These are phyloP conservation scores for Crithidia brevicula DNA, from an alignment of 208 protist species.

Conservation along the genomic window DNA sequence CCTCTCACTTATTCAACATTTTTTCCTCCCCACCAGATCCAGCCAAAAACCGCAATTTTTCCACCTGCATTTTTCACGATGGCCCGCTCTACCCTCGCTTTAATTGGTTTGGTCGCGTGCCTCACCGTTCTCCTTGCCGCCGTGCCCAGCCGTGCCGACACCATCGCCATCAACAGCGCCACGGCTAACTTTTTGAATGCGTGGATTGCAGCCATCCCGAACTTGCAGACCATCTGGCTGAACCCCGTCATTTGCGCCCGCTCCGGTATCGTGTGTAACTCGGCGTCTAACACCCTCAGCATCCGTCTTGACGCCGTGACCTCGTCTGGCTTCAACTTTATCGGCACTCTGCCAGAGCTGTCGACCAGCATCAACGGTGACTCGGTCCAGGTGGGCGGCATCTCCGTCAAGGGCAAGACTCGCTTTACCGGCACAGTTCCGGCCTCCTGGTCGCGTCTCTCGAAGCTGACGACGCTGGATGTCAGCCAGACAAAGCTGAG, in stretches of 20 bases:
- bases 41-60: not conserved
- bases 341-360: constrained; percentile 26
- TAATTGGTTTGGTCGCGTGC: constrained; percentile 5
- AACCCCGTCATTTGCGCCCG: constrained; percentile 23
- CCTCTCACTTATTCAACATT: no score
- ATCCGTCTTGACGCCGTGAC: constrained; percentile 24
- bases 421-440: constrained; percentile 25
- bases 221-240: constrained; percentile 27
- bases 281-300: constrained; percentile 8
- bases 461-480: constrained; percentile 12
- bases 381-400: constrained; percentile 13
- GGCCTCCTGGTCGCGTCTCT: constrained; percentile 23
- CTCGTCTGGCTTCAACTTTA: constrained; percentile 31
- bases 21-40: not conserved
- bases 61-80: constrained; percentile 1
- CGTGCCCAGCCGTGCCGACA: constrained; percentile 4
- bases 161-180: constrained; percentile 10
- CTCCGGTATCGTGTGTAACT: constrained; percentile 20
- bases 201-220: constrained; percentile 26
- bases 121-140: constrained; percentile 15
- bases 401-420: constrained; percentile 24
- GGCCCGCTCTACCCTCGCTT: constrained; percentile 1
- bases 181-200: constrained; percentile 2
- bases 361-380: not conserved
- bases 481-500: constrained; percentile 20